Evolutionary conservation across 148 eudicot species (phyloP), one percentile per base, ranked within the genome.

Genomic region (Chenopodium formosanum): DNA sequence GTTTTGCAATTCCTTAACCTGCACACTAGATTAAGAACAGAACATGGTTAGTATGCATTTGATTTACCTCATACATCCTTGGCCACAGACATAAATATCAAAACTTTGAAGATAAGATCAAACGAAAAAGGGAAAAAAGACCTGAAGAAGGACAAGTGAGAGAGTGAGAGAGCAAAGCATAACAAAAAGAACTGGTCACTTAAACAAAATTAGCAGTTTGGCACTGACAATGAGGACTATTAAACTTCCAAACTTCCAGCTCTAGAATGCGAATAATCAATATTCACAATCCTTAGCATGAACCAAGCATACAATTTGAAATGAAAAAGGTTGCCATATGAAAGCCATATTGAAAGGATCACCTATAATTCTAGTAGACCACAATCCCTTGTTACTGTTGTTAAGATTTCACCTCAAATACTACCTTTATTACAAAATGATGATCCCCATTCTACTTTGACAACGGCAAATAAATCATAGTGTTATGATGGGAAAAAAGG

Each of bases 1-100:
- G 62, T 95, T 94, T 79, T 87, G 92, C 88, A 95, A 85, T 83
- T 95, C 88, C 90, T 90, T 90, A 78, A 95, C 97, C 97, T 95
- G 99, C 89, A 91, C 97, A 83, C 98, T 94, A 79, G 74, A 78
- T 66, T 73, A 47, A 32, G 8, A 50, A 56, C 40, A 60, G 47
- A 52, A 34, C 14, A 50, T 8, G 46, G 34, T 70, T 7, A 84
- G 56, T 29, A 72, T 65, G 63, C 22, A 27, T 29, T 80, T 60
- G 19, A 52, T 46, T 32, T 5, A 2, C 12, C 70, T 40, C 53
- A 7, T 40, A 40, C 4, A 40, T 40, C 44, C 44, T 40, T 40
- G 44, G 7, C 40, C 71, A 27, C 7, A 62, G 50, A 50, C 62
- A 37, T 34, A 11, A 37, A 72, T 22, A 19, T 48, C 44, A 31